Conservation (phyloP, 116 monocot species). For the Phalaenopsis hybrid region DNA sequence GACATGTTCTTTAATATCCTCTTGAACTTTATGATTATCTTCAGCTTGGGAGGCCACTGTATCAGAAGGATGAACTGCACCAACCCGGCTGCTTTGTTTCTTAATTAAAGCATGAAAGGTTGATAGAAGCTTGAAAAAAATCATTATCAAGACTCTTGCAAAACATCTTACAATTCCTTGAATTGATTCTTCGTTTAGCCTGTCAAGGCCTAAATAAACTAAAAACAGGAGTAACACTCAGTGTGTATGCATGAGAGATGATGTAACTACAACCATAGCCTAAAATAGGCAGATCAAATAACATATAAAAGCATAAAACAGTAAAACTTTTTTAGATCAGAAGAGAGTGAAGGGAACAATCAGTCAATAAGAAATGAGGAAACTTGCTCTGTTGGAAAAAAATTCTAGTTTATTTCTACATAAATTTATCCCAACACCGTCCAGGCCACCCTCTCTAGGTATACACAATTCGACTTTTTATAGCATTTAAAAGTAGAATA, state of each 20-base stretch:
- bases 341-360: neutral
- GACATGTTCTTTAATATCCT: constrained; percentile 26
- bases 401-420: too few relatives aligned
- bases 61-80: constrained; percentile 15
- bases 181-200: neutral
- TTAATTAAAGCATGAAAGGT: neutral
- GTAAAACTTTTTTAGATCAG: neutral
- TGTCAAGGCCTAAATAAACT: constrained; percentile 4
- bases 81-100: constrained; percentile 1
- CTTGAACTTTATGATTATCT: constrained; percentile 3
- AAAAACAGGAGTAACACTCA: neutral
- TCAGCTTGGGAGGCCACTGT: neutral
- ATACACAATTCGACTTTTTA: too few relatives aligned
- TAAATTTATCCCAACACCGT: too few relatives aligned
- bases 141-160: constrained; percentile 8
- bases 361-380: too few relatives aligned
- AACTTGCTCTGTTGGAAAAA: too few relatives aligned
- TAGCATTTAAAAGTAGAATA: too few relatives aligned
- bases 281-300: neutral
- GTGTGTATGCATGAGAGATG: neutral
- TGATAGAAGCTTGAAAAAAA: constrained; percentile 17
- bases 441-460: too few relatives aligned
- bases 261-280: neutral
- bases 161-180: constrained; percentile 8
- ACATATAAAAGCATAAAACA: neutral